Percentiles rank a stretch among this genome's conserved stretches.
Evolutionary conservation across 2,329 filamentous ascomycete genomes (phyloP).

Genomic region (Alternaria gaisen): DNA sequence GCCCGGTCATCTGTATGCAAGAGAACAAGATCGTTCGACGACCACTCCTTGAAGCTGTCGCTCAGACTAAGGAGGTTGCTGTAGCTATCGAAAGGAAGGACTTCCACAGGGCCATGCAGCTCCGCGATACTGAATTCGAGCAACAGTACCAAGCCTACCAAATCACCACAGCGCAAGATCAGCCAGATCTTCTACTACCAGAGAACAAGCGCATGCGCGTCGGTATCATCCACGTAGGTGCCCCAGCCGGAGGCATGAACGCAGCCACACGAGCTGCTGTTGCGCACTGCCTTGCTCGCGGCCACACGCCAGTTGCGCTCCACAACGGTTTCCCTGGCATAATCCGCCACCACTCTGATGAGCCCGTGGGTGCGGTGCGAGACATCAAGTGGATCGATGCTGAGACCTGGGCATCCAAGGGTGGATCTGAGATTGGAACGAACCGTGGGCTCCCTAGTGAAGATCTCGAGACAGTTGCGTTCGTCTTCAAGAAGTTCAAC

Average conservation of each 20-base stretch:
- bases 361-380: slow-evolving; percentile 82
- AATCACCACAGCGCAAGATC: slow-evolving; percentile 85
- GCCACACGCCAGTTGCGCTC: slow-evolving; percentile 91
- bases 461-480: slow-evolving; percentile 83
- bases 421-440: slow-evolving; percentile 96
- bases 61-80: slow-evolving; percentile 84
- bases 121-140: slow-evolving; percentile 91
- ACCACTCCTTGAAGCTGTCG: slow-evolving; percentile 87
- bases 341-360: slow-evolving; percentile 85
- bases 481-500: slow-evolving; percentile 83
- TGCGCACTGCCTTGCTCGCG: slow-evolving; percentile 87
- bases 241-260: slow-evolving; percentile 97
- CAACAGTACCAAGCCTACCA: slow-evolving; percentile 92
- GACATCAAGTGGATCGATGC: slow-evolving; percentile 93
- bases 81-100: slow-evolving; percentile 84
- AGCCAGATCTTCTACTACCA: slow-evolving; percentile 73
- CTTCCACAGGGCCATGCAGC: slow-evolving; percentile 84
- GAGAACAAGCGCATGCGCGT: slow-evolving; percentile 86
- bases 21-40: slow-evolving; percentile 98
- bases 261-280: slow-evolving; percentile 92
- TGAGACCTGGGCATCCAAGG: slow-evolving; percentile 93
- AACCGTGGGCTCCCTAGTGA: slow-evolving; percentile 92
- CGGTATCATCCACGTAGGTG: slow-evolving; percentile 95
- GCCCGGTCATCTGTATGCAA: slow-evolving; percentile 93
- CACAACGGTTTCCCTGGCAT: slow-evolving; percentile 98